Percentiles rank a stretch among this genome's conserved stretches.
These are phyloP conservation scores for Takashimella tepidaria DNA, from an alignment of 1,284 basidiomycete species.

Conservation along the genomic window DNA sequence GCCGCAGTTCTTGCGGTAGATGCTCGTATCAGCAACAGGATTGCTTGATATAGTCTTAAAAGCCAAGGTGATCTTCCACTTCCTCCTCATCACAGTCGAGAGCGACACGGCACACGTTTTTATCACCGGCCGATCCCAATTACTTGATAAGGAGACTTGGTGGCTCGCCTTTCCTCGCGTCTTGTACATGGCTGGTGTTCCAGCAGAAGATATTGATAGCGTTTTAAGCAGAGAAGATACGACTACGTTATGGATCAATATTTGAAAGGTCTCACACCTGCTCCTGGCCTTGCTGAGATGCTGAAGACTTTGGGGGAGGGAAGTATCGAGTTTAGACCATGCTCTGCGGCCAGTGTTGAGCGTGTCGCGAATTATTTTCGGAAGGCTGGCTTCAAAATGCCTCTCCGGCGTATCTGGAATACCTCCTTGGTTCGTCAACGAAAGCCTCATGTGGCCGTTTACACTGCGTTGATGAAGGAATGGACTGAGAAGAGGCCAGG, in stretches of 20 bases:
- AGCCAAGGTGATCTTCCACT: neutral
- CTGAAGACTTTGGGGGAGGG: neutral
- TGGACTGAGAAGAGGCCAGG: neutral
- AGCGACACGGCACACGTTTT: neutral
- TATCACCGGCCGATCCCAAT: neutral
- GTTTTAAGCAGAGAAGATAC: neutral
- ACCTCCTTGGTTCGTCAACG: neutral
- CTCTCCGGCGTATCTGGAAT: neutral
- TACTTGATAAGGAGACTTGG: neutral
- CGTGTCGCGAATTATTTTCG: neutral
- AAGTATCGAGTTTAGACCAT: neutral
- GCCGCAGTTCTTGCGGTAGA: neutral
- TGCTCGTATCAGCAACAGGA: neutral
- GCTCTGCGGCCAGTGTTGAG: neutral
- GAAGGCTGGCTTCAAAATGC: neutral
- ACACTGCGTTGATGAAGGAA: neutral
- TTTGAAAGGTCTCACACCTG: neutral
- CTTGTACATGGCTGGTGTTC: neutral
- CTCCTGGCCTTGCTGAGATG: neutral
- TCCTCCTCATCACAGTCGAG: neutral
- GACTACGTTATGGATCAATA: neutral
- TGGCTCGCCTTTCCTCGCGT: neutral
- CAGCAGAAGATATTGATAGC: neutral
- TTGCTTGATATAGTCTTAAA: neutral
- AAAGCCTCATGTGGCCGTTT: neutral